Evolutionary conservation across 148 eudicot species (phyloP), one percentile per base, ranked within the genome.

Genomic region (Rhododendron vialii): DNA sequence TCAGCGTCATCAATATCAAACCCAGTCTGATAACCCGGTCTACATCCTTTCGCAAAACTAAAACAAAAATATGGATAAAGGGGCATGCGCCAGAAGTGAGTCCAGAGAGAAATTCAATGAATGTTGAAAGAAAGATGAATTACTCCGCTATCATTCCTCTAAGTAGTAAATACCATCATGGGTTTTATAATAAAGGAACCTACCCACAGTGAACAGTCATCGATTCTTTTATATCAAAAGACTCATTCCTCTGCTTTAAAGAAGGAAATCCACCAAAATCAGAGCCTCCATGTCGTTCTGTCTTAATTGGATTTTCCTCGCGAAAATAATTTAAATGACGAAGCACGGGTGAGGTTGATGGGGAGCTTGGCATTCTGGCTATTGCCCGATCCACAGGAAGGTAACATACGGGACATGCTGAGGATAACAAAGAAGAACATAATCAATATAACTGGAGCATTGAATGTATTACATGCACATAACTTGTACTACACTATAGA

Each of bases 201-300:
- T 89, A 95, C 98, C 99, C 99, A 85, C 98, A 96, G 86, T 96
- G 95, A 86, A 96, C 94, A 85, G 93, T 92, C 99, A 96, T 96
- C 45, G 95, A 94, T 92, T 96, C 97, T 90, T 84, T 91, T 45
- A 96, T 87, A 84, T 90, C 86, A 89, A 94, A 94, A 67, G 95
- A 92, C 75, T 93, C 93, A 83, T 88, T 92, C 91, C 98, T 93
- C 88, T 95, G 93, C 90, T 91, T 87, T 77, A 95, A 86, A 86
- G 98, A 93, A 91, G 95, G 96, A 88, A 92, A 94, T 45, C 98
- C 96, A 67, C 99, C 98, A 92, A 96, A 96, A 82, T 92, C 93
- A 82, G 98, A 96, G 81, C 99, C 98, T 86, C 95, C 95, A 88
- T 90, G 92, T 41, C 87, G 88, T 91, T 95, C 98, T 73, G 86